A percentile compares a stretch with the other conserved stretches of the same genome.
Conservation (phyloP, 768 basidiomycete genomes). For the Polyporus arcularius region DNA sequence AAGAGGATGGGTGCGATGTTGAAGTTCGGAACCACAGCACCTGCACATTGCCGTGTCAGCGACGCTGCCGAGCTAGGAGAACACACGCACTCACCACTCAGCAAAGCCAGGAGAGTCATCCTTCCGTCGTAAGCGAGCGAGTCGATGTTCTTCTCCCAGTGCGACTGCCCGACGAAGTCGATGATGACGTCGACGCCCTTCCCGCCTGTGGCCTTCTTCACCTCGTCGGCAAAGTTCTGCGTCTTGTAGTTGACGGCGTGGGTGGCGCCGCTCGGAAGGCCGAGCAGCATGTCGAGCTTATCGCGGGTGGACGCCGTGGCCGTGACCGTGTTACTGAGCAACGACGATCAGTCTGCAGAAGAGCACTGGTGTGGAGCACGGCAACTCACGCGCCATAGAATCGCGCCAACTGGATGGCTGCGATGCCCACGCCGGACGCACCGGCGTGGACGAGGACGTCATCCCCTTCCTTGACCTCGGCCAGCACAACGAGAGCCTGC, state of each 20-base stretch:
- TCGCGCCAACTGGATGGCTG: constrained; percentile 86
- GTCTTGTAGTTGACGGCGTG: constrained; percentile 84
- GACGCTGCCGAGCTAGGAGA: neutral
- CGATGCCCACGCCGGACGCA: constrained; percentile 87
- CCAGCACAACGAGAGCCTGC: constrained; percentile 66
- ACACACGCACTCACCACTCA: constrained; percentile 55
- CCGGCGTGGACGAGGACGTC: constrained; percentile 88
- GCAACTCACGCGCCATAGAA: constrained; percentile 66
- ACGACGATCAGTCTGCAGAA: constrained; percentile 7
- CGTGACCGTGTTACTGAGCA: constrained; percentile 61
- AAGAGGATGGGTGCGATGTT: constrained; percentile 69
- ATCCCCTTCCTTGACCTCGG: constrained; percentile 67
- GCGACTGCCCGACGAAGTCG: constrained; percentile 79
- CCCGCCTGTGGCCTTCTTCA: constrained; percentile 64
- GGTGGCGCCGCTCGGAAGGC: constrained; percentile 67
- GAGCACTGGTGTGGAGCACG: constrained; percentile 10
- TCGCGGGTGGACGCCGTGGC: constrained; percentile 85
- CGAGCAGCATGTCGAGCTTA: constrained; percentile 77
- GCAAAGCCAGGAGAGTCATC: constrained; percentile 65
- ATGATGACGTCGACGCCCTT: constrained; percentile 83
- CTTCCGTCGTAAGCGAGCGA: constrained; percentile 70
- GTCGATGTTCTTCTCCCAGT: constrained; percentile 75
- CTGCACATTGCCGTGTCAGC: constrained; percentile 36
- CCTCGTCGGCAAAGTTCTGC: constrained; percentile 74
- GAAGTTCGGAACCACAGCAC: constrained; percentile 49